These are phyloP conservation scores for Epichloe glyceriae DNA, from an alignment of 2,329 filamentous ascomycete species.

Conservation along the genomic window DNA sequence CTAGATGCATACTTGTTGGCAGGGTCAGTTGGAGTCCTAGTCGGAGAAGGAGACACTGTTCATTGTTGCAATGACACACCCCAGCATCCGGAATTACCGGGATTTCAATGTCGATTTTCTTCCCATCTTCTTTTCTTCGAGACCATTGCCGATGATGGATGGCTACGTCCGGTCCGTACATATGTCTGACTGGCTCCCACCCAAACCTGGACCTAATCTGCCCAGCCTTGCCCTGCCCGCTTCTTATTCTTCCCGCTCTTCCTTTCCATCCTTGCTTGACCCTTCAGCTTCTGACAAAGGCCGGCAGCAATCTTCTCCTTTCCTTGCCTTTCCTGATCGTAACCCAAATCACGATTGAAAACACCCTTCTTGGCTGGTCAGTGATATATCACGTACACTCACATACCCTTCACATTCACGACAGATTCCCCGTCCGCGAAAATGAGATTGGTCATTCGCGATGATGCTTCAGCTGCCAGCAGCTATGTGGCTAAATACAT, in stretches of 20 bases:
- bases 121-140: background rate
- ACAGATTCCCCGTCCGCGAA: constrained; percentile 10
- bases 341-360: too few relatives aligned
- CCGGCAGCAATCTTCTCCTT: background rate
- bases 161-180: too few relatives aligned
- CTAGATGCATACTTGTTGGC: too few relatives aligned
- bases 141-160: background rate
- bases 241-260: background rate
- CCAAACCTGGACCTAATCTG: background rate
- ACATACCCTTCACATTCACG: constrained; percentile 4
- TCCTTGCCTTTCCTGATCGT: background rate
- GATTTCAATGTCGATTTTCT: too few relatives aligned
- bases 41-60: background rate
- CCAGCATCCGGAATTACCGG: too few relatives aligned
- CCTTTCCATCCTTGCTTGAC: background rate
- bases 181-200: background rate
- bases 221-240: background rate
- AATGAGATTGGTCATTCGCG: constrained; percentile 76
- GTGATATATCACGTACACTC: constrained; percentile 1
- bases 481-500: constrained; percentile 73
- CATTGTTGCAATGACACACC: background rate
- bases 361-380: background rate
- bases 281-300: background rate
- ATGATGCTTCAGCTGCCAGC: constrained; percentile 55
- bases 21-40: too few relatives aligned